Conservation (phyloP, 225 moss, liverwort and hornwort genomes). For the Climacium dendroides region DNA sequence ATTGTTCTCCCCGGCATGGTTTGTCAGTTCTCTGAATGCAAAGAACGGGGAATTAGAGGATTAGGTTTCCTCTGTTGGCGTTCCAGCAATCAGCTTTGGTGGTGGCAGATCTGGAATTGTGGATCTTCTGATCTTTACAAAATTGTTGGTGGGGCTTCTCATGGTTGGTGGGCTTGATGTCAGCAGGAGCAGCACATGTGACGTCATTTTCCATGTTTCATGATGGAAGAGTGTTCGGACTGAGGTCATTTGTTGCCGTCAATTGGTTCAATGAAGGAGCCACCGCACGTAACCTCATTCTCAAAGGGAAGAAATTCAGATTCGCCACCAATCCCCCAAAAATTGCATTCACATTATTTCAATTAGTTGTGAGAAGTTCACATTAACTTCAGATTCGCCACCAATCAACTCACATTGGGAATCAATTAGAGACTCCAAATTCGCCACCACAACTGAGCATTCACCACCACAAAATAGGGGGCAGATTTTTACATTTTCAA, state of each 20-base stretch:
- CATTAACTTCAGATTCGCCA: too few relatives aligned
- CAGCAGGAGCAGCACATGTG: not conserved
- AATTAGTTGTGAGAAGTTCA: not conserved
- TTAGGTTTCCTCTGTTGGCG: not conserved
- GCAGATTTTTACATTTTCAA: not conserved
- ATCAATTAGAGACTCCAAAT: not conserved
- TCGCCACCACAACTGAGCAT: not conserved
- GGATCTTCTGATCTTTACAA: not conserved
- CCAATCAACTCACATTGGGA: too few relatives aligned
- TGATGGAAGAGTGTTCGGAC: not conserved
- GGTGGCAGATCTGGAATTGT: not conserved
- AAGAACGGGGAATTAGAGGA: not conserved
- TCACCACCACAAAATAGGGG: too few relatives aligned
- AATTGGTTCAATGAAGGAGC: not conserved
- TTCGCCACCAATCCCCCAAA: too few relatives aligned
- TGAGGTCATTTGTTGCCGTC: not conserved
- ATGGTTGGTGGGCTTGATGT: not conserved
- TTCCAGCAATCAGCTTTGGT: not conserved
- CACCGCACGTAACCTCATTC: not conserved
- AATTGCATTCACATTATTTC: not conserved
- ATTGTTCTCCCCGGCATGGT: not conserved
- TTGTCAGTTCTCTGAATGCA: not conserved
- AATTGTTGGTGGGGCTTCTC: not conserved
- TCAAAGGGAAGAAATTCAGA: not conserved
- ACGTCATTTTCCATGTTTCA: not conserved